Base-by-base conservation (phyloP, 2,329 filamentous ascomycete genomes). In the Fusarium zealandicum region DNA sequence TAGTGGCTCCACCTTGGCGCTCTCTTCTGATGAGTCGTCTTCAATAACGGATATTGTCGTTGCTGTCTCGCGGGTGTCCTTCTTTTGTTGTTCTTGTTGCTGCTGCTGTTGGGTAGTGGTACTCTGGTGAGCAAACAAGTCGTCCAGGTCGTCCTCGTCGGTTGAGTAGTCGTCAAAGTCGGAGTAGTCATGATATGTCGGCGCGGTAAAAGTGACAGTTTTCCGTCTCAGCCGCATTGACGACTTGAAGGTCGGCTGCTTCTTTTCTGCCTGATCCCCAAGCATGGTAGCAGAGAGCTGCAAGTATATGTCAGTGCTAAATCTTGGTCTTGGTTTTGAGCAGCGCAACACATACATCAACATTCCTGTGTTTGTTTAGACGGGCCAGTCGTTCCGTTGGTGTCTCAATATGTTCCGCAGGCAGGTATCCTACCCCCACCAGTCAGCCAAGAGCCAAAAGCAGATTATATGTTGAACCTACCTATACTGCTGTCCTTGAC, bases 371-470 rank as follows among this genome's bases (percentile, higher is more conserved):
- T 76, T 99, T 99, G 75, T 99, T 99, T 61, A 98, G 77, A 61
- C 95, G 87, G 38, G 95, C 95, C 58, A 99, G 77, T 70, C 95
- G 85, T 79, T 99, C 95, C 13, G 93, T 97, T 3, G 95, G 95
- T 8, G 95, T 99, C 73, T 99, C 95, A 63, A 99, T 99, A 72
- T 99, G 95, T 74, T 99, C 95, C 41, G 95, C 95, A 42, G 95
- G 95, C 49, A 99, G 80, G 71, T 99, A 99, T 36, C 93, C 93
- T 96, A 57, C 20, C 10, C 38, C 43, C 17, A 45, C 60, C 66
- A 56, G 69, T 74, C 39, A 69, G 59, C 18, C 20, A 22, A 10
- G 25, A 6, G 16, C 17, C 2, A 30, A 10, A 13, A 33, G 30
- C 16, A 14, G 6, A 28, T n/a, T n/a, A 3, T 17, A 6, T 35